Conservation (phyloP, 2,329 filamentous ascomycete species). For the Rhexocercosporidium sp. region DNA sequence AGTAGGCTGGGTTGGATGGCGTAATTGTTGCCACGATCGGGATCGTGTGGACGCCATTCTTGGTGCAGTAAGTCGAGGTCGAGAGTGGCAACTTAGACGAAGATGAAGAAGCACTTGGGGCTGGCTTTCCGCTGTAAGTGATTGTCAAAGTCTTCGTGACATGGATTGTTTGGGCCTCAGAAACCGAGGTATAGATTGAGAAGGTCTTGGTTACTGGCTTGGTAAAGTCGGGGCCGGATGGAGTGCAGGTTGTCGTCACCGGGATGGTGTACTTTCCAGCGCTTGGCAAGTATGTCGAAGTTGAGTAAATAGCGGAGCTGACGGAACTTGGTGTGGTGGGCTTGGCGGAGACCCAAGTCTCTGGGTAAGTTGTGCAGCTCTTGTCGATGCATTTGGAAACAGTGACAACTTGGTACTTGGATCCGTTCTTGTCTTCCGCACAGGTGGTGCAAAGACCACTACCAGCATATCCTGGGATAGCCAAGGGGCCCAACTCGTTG, state of each 20-base stretch:
- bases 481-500: slow-evolving; percentile 4
- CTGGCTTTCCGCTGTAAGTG: slow-evolving; percentile 10
- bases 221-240: slow-evolving; percentile 5
- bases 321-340: slow-evolving; percentile 6
- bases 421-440: not conserved
- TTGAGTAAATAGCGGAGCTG: not conserved
- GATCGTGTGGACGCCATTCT: slow-evolving; percentile 18
- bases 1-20: slow-evolving; percentile 1
- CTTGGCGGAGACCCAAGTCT: slow-evolving; percentile 24
- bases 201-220: slow-evolving; percentile 16
- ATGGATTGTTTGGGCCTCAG: slow-evolving; percentile 9
- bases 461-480: slow-evolving; percentile 13
- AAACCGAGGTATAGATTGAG: slow-evolving; percentile 13
- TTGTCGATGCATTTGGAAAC: slow-evolving; percentile 18
- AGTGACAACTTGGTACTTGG: slow-evolving; percentile 13
- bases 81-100: slow-evolving; percentile 1
- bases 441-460: slow-evolving; percentile 26
- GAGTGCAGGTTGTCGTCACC: slow-evolving; percentile 9
- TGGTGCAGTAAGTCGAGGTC: slow-evolving; percentile 11
- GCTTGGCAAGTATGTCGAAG: not conserved
- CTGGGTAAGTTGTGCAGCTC: slow-evolving; percentile 14
- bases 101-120: not conserved
- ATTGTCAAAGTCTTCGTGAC: slow-evolving; percentile 13
- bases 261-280: slow-evolving; percentile 21
- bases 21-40: slow-evolving; percentile 11